phyloP scores from a whole-genome alignment of 1,284 basidiomycete species.

The Leccinum pachyderme region DNA sequence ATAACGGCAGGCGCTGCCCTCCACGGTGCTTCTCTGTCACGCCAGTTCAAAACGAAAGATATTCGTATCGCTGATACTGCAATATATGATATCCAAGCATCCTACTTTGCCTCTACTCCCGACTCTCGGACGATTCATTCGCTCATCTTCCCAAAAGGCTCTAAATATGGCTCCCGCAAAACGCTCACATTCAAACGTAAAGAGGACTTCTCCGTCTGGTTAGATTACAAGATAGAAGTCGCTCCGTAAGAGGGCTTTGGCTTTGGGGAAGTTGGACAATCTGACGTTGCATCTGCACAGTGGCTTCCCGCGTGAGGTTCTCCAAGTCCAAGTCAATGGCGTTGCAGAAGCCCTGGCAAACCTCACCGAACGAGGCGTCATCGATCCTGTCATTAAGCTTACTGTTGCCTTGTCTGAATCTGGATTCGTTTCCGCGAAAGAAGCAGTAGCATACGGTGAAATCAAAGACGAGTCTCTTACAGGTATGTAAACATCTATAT shows the following conservation, averaged over 20 bases:
- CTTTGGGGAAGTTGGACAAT: background rate
- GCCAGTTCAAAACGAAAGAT: conserved; percentile 95
- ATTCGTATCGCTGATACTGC: conserved; percentile 81
- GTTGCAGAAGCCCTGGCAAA: conserved; percentile 71
- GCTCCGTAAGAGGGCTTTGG: conserved; percentile 48
- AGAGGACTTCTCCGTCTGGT: conserved; percentile 71
- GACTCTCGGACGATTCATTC: conserved; percentile 70
- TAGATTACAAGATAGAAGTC: conserved; percentile 66
- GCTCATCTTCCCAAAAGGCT: conserved; percentile 71
- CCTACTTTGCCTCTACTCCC: conserved; percentile 65
- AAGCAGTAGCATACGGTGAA: conserved; percentile 73
- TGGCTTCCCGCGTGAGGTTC: conserved; percentile 64
- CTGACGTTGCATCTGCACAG: conserved; percentile 34
- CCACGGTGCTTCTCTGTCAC: conserved; percentile 85
- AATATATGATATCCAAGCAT: conserved; percentile 71
- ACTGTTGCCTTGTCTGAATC: conserved; percentile 81
- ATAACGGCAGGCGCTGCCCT: conserved; percentile 75
- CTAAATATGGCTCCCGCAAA: conserved; percentile 79
- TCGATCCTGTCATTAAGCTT: conserved; percentile 76
- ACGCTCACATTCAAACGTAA: conserved; percentile 76
- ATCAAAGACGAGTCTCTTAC: conserved; percentile 76
- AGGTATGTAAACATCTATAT: conserved; percentile 43
- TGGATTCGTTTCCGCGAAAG: conserved; percentile 77
- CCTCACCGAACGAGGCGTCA: conserved; percentile 68
- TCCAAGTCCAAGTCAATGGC: conserved; percentile 67